Conservation (phyloP, 2,329 filamentous ascomycete genomes). For the Botrytis aclada region DNA sequence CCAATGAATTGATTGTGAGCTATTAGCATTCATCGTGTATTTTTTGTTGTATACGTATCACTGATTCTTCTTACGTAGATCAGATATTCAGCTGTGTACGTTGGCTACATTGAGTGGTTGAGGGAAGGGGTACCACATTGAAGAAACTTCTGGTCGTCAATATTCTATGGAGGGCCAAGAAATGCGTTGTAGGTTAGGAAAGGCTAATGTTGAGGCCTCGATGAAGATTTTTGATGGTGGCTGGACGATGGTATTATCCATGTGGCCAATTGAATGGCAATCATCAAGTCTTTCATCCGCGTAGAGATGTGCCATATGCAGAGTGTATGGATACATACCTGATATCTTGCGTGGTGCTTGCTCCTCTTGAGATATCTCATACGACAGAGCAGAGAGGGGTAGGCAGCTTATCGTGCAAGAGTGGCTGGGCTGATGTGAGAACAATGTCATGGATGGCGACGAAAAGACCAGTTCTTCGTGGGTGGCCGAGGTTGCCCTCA, state of each 20-base stretch:
- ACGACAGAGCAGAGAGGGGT: not conserved
- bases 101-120: not conserved
- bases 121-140: not conserved
- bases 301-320: not conserved
- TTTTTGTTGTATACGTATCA: not conserved
- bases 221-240: not conserved
- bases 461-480: not conserved
- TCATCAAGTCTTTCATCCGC: not conserved
- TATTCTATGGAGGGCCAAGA: not conserved
- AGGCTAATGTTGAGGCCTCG: not conserved
- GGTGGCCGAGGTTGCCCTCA: not conserved
- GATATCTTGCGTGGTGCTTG: not conserved
- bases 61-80: not conserved
- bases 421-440: not conserved
- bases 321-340: too few species aligned
- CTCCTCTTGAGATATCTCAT: not conserved
- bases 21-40: not conserved
- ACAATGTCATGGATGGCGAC: not conserved
- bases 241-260: not conserved
- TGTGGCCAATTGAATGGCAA: not conserved
- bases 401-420: not conserved
- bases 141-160: not conserved
- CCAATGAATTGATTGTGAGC: not conserved
- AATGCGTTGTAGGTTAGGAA: not conserved
- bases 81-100: not conserved